Percentiles rank a stretch among this genome's conserved stretches.
Conservation (phyloP, 192 early-diverging fungal species). For the Coemansia sp. region DNA sequence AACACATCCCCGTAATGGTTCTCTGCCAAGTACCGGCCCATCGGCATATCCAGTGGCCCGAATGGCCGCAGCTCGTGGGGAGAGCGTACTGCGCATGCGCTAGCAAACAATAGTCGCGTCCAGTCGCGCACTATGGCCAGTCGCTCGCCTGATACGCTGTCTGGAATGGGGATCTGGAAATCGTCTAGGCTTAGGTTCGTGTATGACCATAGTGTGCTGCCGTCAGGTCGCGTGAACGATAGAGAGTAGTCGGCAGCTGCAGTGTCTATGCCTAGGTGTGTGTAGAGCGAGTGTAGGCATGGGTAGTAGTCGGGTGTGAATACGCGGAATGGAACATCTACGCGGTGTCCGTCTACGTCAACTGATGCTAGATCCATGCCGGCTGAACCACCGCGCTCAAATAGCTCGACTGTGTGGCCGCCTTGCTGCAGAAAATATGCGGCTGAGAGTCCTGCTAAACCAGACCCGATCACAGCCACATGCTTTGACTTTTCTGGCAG, state of each 20-base stretch:
- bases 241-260: constrained; percentile 49
- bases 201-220: constrained; percentile 40
- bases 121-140: constrained; percentile 33
- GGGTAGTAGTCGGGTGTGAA: constrained; percentile 53
- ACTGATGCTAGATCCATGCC: constrained; percentile 52
- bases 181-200: constrained; percentile 30
- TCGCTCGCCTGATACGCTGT: constrained; percentile 12
- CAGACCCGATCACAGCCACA: constrained; percentile 47
- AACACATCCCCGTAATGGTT: constrained; percentile 23
- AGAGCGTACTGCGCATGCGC: constrained; percentile 12
- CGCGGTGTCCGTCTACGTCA: constrained; percentile 34
- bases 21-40: constrained; percentile 28
- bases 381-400: constrained; percentile 25
- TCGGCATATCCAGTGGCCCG: constrained; percentile 18
- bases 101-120: constrained; percentile 28
- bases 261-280: constrained; percentile 30
- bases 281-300: constrained; percentile 37
- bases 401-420: constrained; percentile 38
- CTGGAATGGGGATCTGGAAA: constrained; percentile 31
- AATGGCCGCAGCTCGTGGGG: constrained; percentile 7
- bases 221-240: constrained; percentile 21
- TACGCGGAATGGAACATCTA: constrained; percentile 55
- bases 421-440: constrained; percentile 38
- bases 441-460: constrained; percentile 46
- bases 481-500: constrained; percentile 1